phyloP scores from a whole-genome alignment of 2,329 filamentous ascomycete genomes.

The Dactylellina leptospora region DNA sequence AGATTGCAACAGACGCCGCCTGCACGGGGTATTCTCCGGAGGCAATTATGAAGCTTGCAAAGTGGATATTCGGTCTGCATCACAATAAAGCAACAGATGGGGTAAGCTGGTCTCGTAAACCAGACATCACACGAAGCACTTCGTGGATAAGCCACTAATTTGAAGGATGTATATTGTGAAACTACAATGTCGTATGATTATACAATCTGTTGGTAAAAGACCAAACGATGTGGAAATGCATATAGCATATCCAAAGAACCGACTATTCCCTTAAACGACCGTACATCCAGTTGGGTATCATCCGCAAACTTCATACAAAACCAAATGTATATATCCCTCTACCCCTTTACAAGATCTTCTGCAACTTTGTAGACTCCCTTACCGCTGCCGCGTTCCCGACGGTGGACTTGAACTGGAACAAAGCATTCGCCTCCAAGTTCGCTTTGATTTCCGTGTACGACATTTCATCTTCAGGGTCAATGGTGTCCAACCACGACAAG shows the following conservation, averaged over 20 bases:
- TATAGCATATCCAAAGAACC: too few species aligned
- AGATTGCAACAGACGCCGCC: constrained; percentile 11
- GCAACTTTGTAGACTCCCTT: constrained; percentile 6
- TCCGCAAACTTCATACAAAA: not conserved
- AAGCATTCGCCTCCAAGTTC: constrained; percentile 8
- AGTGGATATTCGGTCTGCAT: too few species aligned
- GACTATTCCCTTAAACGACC: not conserved
- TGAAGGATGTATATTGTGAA: too few species aligned
- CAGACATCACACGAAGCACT: too few species aligned
- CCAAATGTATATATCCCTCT: not conserved
- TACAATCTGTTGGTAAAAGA: not conserved
- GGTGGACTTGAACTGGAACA: constrained; percentile 15
- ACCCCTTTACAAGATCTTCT: constrained; percentile 6
- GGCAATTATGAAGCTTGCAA: too few species aligned
- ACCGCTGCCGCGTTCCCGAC: not conserved
- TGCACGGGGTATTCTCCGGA: too few species aligned
- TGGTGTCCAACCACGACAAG: constrained; percentile 23
- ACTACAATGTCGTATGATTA: not conserved
- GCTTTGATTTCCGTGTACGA: constrained; percentile 35
- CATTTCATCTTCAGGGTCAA: constrained; percentile 36
- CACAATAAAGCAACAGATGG: too few species aligned
- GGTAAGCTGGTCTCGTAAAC: too few species aligned
- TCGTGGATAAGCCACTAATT: too few species aligned
- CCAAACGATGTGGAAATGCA: not conserved
- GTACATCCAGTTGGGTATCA: constrained; percentile 11